These are phyloP conservation scores for Pascua sp. DNA, from an alignment of 1,284 basidiomycete genomes.

Conservation along the genomic window DNA sequence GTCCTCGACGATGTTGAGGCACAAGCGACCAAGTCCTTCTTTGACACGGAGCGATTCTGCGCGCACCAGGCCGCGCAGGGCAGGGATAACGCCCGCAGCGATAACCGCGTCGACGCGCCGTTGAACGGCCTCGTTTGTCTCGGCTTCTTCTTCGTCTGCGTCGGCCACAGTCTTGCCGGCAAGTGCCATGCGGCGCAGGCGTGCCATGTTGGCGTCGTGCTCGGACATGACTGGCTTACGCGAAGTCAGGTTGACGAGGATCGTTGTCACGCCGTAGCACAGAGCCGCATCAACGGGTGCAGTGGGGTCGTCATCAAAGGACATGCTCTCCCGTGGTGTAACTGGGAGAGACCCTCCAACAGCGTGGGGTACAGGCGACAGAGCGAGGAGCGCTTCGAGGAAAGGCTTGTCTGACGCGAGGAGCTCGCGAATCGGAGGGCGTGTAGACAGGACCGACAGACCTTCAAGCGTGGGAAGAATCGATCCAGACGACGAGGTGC, in stretches of 20 bases:
- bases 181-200: slow-evolving; percentile 62
- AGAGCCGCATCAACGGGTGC: slow-evolving; percentile 50
- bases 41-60: slow-evolving; percentile 51
- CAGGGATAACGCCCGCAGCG: slow-evolving; percentile 59
- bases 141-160: slow-evolving; percentile 37
- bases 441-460: slow-evolving; percentile 71
- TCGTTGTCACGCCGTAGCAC: slow-evolving; percentile 69
- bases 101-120: slow-evolving; percentile 54
- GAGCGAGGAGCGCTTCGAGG: slow-evolving; percentile 60
- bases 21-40: slow-evolving; percentile 53
- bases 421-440: slow-evolving; percentile 63
- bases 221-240: slow-evolving; percentile 68
- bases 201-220: slow-evolving; percentile 75
- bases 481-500: slow-evolving; percentile 3
- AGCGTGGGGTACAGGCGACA: slow-evolving; percentile 32
- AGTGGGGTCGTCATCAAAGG: slow-evolving; percentile 17
- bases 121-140: slow-evolving; percentile 62
- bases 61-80: slow-evolving; percentile 59
- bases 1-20: slow-evolving; percentile 72
- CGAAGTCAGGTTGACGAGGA: slow-evolving; percentile 68
- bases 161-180: slow-evolving; percentile 53
- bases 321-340: slow-evolving; percentile 49
- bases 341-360: slow-evolving; percentile 53
- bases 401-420: slow-evolving; percentile 60
- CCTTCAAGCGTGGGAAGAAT: slow-evolving; percentile 71